Percentiles rank a stretch among this genome's conserved stretches.
phyloP scores from a whole-genome alignment of 257 asterid genomes.

The Verbascum thapsus region DNA sequence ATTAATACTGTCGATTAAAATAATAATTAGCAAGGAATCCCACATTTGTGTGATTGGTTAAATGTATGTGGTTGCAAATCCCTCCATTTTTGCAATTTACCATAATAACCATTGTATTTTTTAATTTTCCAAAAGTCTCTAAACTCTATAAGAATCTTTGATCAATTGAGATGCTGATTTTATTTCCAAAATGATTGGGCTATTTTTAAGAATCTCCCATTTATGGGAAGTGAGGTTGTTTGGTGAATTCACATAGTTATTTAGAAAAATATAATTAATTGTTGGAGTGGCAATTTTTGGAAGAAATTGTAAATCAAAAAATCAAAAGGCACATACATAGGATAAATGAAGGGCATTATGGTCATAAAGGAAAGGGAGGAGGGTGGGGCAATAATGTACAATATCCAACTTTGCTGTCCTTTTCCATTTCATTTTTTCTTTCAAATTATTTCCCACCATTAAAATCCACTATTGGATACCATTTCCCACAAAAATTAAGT shows the following conservation, averaged over 20 bases:
- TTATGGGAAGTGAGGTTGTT: too few relatives aligned
- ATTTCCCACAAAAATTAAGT: not conserved
- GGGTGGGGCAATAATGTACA: conserved; percentile 6
- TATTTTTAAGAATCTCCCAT: too few relatives aligned
- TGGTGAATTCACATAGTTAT: too few relatives aligned
- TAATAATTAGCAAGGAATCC: conserved; percentile 33
- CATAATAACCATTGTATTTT: conserved; percentile 16
- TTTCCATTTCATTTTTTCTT: not conserved
- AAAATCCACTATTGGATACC: too few relatives aligned
- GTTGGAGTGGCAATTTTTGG: too few relatives aligned
- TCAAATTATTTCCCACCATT: not conserved
- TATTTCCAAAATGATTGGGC: too few relatives aligned
- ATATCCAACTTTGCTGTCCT: conserved; percentile 22
- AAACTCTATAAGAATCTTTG: too few relatives aligned
- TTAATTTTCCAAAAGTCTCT: too few relatives aligned
- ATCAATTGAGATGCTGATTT: too few relatives aligned
- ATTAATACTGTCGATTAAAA: conserved; percentile 26
- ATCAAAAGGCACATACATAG: too few relatives aligned
- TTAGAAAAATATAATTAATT: too few relatives aligned
- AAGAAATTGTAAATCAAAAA: too few relatives aligned
- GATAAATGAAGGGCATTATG: conserved; percentile 1
- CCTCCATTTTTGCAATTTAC: conserved; percentile 28
- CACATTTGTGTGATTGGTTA: conserved; percentile 40
- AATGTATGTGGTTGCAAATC: conserved; percentile 22
- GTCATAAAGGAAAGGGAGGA: not conserved